Evolutionary conservation across 768 basidiomycete species (phyloP), one percentile per base, ranked within the genome.

Genomic region (Amanita phalloides): DNA sequence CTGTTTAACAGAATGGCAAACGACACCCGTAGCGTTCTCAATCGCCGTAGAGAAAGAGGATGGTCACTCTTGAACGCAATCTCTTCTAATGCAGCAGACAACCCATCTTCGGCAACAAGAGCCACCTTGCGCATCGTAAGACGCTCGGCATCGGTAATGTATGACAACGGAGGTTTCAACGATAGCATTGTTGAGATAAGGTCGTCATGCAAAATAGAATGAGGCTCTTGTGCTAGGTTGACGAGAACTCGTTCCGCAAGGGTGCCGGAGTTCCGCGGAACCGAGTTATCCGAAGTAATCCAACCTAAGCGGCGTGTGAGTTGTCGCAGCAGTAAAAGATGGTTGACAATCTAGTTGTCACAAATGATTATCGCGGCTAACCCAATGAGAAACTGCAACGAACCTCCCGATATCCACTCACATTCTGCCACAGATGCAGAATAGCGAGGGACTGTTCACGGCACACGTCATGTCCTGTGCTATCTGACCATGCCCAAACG

Each of bases 401-500:
- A 54, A 88, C 88, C 70, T 88, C 82, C 41, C 81, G 73, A 62
- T 90, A 90, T 6, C 84, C 86, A 26, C 83, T 77, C 23, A 79
- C 66, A 25, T 66, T 68, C 65, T 86, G 83, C 84, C 83, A 86
- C 21, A 85, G 52, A 4, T 76, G 73, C 48, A 90, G 53, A 13
- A 89, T 71, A 6, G 75, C 78, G 6, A 90, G 65, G 1, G 77
- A 71, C 44, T 81, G 75, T 58, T 86, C 82, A 9, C 84, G 75
- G 59, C 83, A 84, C 10, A 66, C 65, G 52, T 78, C 74, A 50
- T 81, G 76, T 0, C 82, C 82, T 17, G 86, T 67, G 61, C 85
- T 86, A 58, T 90, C 88, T 10, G 87, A 78, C 84, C 86, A 91
- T 3, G 85, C 83, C 60, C 82, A 83, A 32, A 85, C 83, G 1